Evolutionary conservation across 306 rosid genomes (phyloP), one percentile per base, ranked within the genome.

Genomic region (Clitoria ternatea): DNA sequence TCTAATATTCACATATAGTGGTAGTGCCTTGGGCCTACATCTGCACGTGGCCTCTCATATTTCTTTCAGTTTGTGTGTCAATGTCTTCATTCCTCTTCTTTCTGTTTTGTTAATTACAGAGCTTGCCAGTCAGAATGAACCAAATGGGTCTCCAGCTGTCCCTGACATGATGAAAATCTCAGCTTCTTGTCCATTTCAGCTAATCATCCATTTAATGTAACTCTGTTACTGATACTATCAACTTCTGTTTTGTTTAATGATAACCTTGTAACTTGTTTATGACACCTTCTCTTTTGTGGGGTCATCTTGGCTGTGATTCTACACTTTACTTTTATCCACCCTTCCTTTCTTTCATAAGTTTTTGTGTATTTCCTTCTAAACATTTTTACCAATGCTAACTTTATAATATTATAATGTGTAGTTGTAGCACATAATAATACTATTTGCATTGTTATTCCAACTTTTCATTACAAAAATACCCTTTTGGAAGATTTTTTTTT

Each of bases 1-100:
- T 36, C 23, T 84, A 17, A 29, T 56, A 44, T 73, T 83, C 88
- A 80, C 88, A 43, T 43, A 61, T 73, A 85, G 92, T 78, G 88
- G 82, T 76, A 44, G 78, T 73, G 78, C 64, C 40, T 4, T 9
- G 78, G 77, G 68, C 35, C 72, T 62, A n/a, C n/a, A n/a, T n/a
- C n/a, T n/a, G n/a, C n/a, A n/a, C n/a, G n/a, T n/a, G 77, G 68
- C 35, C 72, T 62, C 80, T 32, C 42, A 19, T 17, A 13, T 43
- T 30, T 35, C 29, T 14, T 59, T 48, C 66, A 48, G n/a, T 33
- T 62, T 63, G 36, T 63, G 54, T 72, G 39, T 59, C 76, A 48
- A 19, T 56, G 29, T 59, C 48, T 69, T 66, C 19, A 7, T 3
- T 29, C 53, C 4, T 36, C 3, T 69, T 36, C 27, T 1, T n/a